Percentiles rank a stretch among this genome's conserved stretches.
phyloP scores from a whole-genome alignment of 75 land plant genomes.

The Picea sitchensis region DNA sequence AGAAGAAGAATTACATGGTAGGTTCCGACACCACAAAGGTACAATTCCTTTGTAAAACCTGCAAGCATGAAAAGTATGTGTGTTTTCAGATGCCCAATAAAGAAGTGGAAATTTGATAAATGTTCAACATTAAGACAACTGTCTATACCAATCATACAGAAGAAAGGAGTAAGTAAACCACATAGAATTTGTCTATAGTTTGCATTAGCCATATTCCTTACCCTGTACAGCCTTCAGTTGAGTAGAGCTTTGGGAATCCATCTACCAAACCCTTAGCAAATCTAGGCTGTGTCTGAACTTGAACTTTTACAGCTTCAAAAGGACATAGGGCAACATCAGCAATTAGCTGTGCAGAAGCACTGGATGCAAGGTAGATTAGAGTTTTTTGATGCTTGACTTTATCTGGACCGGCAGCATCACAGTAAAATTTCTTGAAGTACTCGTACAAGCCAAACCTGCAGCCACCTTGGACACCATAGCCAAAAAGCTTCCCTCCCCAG shows the following conservation, averaged over 20 bases:
- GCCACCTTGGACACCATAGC: constrained; percentile 92
- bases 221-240: constrained; percentile 76
- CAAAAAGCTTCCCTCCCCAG: constrained; percentile 87
- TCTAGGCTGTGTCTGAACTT: constrained; percentile 73
- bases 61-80: constrained; percentile 21
- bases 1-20: constrained; percentile 76
- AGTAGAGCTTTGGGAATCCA: constrained; percentile 87
- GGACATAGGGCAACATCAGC: constrained; percentile 96
- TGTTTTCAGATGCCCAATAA: not conserved
- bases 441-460: constrained; percentile 94
- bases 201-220: constrained; percentile 15
- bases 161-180: not conserved
- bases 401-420: constrained; percentile 34
- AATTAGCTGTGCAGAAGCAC: constrained; percentile 84
- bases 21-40: constrained; percentile 95
- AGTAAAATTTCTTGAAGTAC: constrained; percentile 83
- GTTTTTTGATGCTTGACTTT: constrained; percentile 40
- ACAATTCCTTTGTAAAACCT: constrained; percentile 85
- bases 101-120: not conserved
- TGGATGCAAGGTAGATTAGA: constrained; percentile 64
- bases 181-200: not conserved
- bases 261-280: constrained; percentile 90
- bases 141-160: not conserved
- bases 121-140: not conserved
- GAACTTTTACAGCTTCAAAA: constrained; percentile 94